Percentiles rank a stretch among this genome's conserved stretches.
Evolutionary conservation across 352 stramenopile species (phyloP).

Genomic region (Phytopythium kandeliae): DNA sequence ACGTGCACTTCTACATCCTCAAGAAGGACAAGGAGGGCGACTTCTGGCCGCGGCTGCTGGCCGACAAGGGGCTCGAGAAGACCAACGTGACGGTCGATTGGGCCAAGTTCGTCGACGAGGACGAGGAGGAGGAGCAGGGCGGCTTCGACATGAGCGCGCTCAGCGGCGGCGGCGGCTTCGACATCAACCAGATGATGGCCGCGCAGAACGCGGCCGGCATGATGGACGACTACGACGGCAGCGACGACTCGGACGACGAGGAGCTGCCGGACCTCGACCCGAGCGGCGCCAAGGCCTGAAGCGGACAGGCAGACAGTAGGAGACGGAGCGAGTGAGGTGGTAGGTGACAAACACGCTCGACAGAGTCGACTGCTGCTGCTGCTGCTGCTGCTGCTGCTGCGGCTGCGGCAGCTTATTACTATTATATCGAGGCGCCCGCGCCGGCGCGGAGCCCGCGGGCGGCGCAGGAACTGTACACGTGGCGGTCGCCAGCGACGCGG

Average conservation of each 20-base stretch:
- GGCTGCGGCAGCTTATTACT: constrained; percentile 2
- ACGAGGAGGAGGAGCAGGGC: constrained; percentile 90
- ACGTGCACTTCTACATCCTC: constrained; percentile 95
- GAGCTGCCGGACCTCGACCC: constrained; percentile 83
- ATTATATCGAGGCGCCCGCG: background rate
- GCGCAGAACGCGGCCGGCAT: constrained; percentile 66
- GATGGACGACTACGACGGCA: constrained; percentile 53
- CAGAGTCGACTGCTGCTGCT: too few species aligned
- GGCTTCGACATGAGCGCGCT: constrained; percentile 87
- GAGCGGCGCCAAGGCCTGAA: constrained; percentile 26
- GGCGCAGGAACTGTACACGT: background rate
- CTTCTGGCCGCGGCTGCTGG: constrained; percentile 95
- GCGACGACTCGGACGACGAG: constrained; percentile 70
- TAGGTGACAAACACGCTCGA: too few species aligned
- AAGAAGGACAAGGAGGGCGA: constrained; percentile 93
- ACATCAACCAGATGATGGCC: constrained; percentile 94
- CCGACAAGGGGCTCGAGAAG: constrained; percentile 96
- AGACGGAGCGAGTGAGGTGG: background rate
- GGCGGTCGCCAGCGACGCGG: too few species aligned
- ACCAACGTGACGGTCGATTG: constrained; percentile 96
- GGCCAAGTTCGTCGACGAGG: constrained; percentile 96
- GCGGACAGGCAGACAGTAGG: background rate
- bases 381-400: too few species aligned
- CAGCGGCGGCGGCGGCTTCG: constrained; percentile 87
- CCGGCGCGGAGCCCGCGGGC: too few species aligned